phyloP scores from a whole-genome alignment of 371 early-diverging fungal species.

The Syncephalastrum racemosum region DNA sequence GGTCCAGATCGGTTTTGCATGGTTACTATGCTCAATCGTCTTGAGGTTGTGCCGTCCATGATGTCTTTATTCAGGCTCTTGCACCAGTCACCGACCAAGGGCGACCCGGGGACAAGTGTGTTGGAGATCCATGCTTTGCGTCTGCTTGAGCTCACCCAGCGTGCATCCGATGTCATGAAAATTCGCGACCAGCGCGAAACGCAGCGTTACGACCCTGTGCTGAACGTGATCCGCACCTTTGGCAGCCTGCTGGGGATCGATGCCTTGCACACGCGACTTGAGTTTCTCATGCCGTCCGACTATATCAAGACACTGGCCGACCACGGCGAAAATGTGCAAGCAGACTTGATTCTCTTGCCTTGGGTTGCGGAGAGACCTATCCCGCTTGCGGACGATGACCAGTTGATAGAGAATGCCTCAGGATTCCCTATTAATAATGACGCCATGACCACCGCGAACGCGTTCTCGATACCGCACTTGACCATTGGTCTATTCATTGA shows the following conservation, averaged over 20 bases:
- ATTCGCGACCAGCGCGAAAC: conserved; percentile 59
- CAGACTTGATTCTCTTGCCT: conserved; percentile 33
- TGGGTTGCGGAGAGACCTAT: conserved; percentile 7
- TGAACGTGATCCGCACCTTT: conserved; percentile 76
- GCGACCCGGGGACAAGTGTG: neutral
- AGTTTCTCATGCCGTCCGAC: conserved; percentile 20
- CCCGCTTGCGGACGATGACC: neutral
- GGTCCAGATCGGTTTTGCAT: conserved; percentile 20
- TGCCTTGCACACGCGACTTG: conserved; percentile 24
- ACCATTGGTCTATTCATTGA: conserved; percentile 66
- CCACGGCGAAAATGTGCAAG: conserved; percentile 16
- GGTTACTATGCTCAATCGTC: conserved; percentile 64
- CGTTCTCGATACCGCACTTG: conserved; percentile 17
- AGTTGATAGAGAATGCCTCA: neutral
- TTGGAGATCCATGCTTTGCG: conserved; percentile 57
- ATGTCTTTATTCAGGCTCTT: conserved; percentile 71
- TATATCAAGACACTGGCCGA: conserved; percentile 23
- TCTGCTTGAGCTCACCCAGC: conserved; percentile 68
- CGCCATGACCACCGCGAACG: conserved; percentile 3
- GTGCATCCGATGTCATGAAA: conserved; percentile 74
- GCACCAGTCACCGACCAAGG: conserved; percentile 21
- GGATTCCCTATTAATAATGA: too few relatives aligned
- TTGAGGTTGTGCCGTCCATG: conserved; percentile 69
- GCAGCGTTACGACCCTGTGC: conserved; percentile 64
- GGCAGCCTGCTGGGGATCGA: conserved; percentile 60